Evolutionary conservation across 1,284 basidiomycete species (phyloP), one percentile per base, ranked within the genome.

Genomic region (Apiotrichum siamense): DNA sequence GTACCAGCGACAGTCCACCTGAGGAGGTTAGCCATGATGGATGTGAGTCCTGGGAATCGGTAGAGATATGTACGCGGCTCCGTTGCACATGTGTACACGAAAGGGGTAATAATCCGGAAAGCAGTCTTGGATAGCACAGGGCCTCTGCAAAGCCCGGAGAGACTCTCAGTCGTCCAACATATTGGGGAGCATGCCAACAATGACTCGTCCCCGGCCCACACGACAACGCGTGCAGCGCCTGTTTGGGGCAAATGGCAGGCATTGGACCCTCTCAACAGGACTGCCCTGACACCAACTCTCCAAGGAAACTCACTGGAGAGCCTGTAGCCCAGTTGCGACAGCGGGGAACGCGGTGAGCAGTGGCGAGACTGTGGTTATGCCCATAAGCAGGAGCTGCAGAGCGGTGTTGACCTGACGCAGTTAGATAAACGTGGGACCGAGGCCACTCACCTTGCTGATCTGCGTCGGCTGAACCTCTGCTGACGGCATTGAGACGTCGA

Each of bases 401-500:
- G 87, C 86, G 0, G 94, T 98, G 70, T 98, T 98, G 62, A 89
- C 79, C 87, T 94, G 58, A 7, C 17, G 24, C n/a, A 6, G 60
- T 36, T 52, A 66, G 45, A 49, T 17, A 7, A 35, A 11, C 17
- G 12, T n/a, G 33, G 33, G 7, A n/a, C 13, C 7, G 18, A 7
- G 33, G 7, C 29, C 33, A 54, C 75, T 41, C 47, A 87, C 88
- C 79, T 94, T 94, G 79, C 88, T 92, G 47, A 94, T 91, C 37
- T 75, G 75, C 5, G 93, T 97, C 0, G 93, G 93, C 25, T 82
- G 82, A 7, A 97, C 91, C 70, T 94, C 90, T 0, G 90, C 94
- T 1, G 89, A 92, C 1, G 94, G 92, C 54, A 97, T 83, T 13
- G 87, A 87, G 54, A 94, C 88, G 69, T 97, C 89, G 85, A 91